phyloP scores from a whole-genome alignment of 2,329 filamentous ascomycete genomes.

The Neurospora crassa region DNA sequence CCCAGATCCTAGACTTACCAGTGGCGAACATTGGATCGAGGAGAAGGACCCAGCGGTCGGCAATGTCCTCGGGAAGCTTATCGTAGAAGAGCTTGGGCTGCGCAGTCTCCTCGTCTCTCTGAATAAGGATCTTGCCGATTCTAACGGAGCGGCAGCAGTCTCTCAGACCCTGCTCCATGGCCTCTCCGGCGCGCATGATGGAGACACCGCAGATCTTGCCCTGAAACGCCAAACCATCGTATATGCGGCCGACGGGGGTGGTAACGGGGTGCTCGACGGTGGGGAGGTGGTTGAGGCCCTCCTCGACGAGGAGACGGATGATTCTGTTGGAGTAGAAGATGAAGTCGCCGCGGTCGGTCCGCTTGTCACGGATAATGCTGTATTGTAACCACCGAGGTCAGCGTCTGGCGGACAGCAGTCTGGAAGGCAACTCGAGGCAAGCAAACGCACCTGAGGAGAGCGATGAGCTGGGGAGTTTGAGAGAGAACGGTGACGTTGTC shows the following conservation, averaged over 20 bases:
- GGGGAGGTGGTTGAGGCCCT: conserved; percentile 92
- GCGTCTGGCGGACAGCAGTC: background rate
- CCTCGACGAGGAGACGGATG: conserved; percentile 90
- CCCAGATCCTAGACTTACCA: conserved; percentile 40
- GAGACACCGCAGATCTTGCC: conserved; percentile 98
- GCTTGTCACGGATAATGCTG: conserved; percentile 91
- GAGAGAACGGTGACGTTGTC: conserved; percentile 84
- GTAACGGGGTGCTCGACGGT: conserved; percentile 82
- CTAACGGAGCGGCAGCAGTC: conserved; percentile 97
- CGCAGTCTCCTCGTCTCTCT: conserved; percentile 90
- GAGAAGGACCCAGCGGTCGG: conserved; percentile 83
- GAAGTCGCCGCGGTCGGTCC: conserved; percentile 87
- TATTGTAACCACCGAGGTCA: conserved; percentile 5
- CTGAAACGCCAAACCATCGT: conserved; percentile 88
- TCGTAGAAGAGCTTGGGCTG: conserved; percentile 94
- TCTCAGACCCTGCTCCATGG: conserved; percentile 93
- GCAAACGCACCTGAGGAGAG: conserved; percentile 71
- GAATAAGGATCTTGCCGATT: conserved; percentile 97
- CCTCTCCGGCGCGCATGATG: conserved; percentile 96
- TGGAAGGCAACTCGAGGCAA: conserved; percentile 4
- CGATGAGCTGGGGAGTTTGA: conserved; percentile 94
- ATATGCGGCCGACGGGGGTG: conserved; percentile 80
- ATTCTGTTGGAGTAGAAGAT: conserved; percentile 99
- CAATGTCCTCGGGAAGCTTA: conserved; percentile 91
- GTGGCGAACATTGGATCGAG: conserved; percentile 99